Percentiles rank a stretch among this genome's conserved stretches.
Evolutionary conservation across 2,329 filamentous ascomycete species (phyloP).

Genomic region (Byssothecium circinans): DNA sequence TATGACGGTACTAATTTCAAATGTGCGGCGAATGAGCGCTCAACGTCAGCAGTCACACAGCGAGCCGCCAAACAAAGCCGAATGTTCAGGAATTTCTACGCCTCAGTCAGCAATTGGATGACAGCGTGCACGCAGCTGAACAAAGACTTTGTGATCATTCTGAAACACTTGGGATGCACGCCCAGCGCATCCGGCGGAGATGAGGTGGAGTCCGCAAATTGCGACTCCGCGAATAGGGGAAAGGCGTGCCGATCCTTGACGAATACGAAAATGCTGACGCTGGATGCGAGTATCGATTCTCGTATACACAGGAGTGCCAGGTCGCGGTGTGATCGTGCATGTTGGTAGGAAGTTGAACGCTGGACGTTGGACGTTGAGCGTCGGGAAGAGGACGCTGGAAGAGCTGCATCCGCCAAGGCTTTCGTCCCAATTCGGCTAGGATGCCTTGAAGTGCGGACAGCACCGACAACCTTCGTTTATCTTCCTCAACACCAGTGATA

Average conservation of each 20-base stretch:
- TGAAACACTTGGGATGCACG: not conserved
- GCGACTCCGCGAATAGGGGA: not conserved
- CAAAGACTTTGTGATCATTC: not conserved
- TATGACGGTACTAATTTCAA: not conserved
- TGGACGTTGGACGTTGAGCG: not conserved
- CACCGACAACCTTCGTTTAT: too few species aligned
- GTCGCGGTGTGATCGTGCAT: not conserved
- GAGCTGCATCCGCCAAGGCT: too few species aligned
- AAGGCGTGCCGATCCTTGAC: not conserved
- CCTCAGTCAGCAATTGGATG: not conserved
- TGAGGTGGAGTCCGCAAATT: conserved; percentile 25
- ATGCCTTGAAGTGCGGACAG: too few species aligned
- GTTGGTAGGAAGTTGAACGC: not conserved
- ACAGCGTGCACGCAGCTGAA: not conserved
- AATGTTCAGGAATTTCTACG: not conserved
- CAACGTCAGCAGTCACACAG: not conserved
- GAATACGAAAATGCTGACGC: not conserved
- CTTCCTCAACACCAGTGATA: too few species aligned
- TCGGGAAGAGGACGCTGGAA: too few species aligned
- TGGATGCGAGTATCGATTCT: not conserved
- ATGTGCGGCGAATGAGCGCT: not conserved
- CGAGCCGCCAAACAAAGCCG: not conserved
- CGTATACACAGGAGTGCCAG: not conserved
- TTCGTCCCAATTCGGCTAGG: too few species aligned
- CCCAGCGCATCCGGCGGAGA: not conserved